phyloP scores from a whole-genome alignment of 2,329 filamentous ascomycete genomes.

The Aspergillus spinulosporus region DNA sequence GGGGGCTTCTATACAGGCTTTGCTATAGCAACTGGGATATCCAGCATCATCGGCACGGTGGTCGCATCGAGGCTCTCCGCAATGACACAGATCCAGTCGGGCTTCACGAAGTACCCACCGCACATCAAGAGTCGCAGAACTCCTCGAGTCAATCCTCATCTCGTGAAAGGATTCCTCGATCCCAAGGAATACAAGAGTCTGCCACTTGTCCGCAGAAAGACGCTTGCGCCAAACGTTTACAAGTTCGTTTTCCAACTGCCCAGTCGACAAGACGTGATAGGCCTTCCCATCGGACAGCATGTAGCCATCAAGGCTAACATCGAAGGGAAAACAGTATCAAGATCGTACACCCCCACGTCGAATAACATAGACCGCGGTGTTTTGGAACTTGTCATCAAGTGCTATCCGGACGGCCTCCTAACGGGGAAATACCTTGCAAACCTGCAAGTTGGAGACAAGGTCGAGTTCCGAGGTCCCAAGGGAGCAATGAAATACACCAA shows the following conservation, averaged over 20 bases:
- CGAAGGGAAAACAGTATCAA: conserved; percentile 48
- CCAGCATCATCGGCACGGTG: conserved; percentile 12
- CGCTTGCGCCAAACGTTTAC: conserved; percentile 36
- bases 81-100: conserved; percentile 28
- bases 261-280: conserved; percentile 46
- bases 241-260: conserved; percentile 54
- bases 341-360: conserved; percentile 56
- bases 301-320: conserved; percentile 54
- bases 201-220: conserved; percentile 39
- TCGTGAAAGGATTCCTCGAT: conserved; percentile 52
- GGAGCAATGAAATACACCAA: conserved; percentile 36
- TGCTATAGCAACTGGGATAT: background rate
- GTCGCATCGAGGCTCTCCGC: conserved; percentile 18
- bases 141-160: conserved; percentile 42
- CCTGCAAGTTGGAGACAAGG: conserved; percentile 34
- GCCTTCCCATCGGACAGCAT: conserved; percentile 60
- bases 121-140: conserved; percentile 45
- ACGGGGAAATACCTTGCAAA: conserved; percentile 35
- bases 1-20: conserved; percentile 1
- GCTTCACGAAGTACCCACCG: conserved; percentile 33
- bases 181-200: conserved; percentile 51
- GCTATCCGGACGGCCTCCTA: conserved; percentile 38
- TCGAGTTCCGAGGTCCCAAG: conserved; percentile 41
- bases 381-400: conserved; percentile 39
- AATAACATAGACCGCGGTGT: conserved; percentile 36